Conservation (phyloP, 2,329 filamentous ascomycete genomes). For the Coleophoma eucalyptorum region DNA sequence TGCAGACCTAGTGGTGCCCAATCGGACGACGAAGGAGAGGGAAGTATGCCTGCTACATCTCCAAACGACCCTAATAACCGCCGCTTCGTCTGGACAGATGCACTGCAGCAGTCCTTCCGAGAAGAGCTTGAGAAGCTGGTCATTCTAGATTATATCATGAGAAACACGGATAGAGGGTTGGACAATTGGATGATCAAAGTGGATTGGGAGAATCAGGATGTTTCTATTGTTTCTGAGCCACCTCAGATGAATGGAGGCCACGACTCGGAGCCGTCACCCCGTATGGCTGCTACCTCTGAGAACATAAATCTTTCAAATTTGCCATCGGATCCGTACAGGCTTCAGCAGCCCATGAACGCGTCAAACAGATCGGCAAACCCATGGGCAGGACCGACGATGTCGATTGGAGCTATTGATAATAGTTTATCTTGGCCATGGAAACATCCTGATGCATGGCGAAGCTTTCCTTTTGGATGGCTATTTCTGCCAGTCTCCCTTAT, state of each 20-base stretch:
- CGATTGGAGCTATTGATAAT: conserved; percentile 93
- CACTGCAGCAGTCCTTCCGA: conserved; percentile 83
- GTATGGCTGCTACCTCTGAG: conserved; percentile 34
- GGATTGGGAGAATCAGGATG: conserved; percentile 77
- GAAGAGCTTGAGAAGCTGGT: conserved; percentile 97
- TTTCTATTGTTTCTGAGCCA: conserved; percentile 83
- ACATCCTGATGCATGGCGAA: conserved; percentile 84
- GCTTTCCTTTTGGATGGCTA: conserved; percentile 97
- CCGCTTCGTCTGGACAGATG: conserved; percentile 80
- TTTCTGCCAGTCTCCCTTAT: conserved; percentile 96
- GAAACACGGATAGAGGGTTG: conserved; percentile 92
- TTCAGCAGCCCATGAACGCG: conserved; percentile 82
- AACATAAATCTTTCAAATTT: conserved; percentile 17
- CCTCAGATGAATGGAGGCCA: conserved; percentile 61
- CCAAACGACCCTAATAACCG: conserved; percentile 14
- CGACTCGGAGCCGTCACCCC: conserved; percentile 47
- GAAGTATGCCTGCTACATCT: conserved; percentile 28
- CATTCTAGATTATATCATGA: conserved; percentile 98
- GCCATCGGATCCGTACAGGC: conserved; percentile 63
- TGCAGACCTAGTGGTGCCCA: conserved; percentile 62
- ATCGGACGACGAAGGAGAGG: conserved; percentile 55
- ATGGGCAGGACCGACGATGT: conserved; percentile 47
- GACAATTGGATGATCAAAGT: conserved; percentile 99
- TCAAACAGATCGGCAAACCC: conserved; percentile 42
- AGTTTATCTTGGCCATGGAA: conserved; percentile 99